phyloP scores from a whole-genome alignment of 345 rosid species.

The Brassica carinata region DNA sequence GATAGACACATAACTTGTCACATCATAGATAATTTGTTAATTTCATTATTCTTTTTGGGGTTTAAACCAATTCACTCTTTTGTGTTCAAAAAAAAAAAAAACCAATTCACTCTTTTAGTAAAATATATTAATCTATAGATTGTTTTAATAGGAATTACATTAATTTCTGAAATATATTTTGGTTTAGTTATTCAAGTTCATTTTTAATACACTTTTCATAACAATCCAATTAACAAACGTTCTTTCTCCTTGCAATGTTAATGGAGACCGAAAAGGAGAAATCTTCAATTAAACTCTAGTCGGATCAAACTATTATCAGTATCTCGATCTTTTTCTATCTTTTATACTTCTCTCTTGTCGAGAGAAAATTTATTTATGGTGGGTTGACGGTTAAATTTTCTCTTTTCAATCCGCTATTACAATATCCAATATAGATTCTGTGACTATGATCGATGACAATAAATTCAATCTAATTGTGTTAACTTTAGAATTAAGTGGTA shows the following conservation, averaged over 20 bases:
- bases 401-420: no score
- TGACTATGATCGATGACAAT: no score
- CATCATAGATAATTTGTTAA: no score
- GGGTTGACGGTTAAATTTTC: background rate
- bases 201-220: background rate
- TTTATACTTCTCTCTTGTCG: background rate
- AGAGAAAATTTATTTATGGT: background rate
- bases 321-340: background rate
- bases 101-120: no score
- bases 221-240: background rate
- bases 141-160: background rate
- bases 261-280: background rate
- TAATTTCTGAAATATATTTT: background rate
- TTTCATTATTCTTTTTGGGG: no score
- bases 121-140: background rate
- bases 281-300: background rate
- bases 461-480: no score
- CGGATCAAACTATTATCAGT: background rate
- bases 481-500: no score
- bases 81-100: no score
- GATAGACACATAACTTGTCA: no score
- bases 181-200: background rate
- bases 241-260: background rate
- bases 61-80: no score
- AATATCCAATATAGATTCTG: no score